Evolutionary conservation across 495 filamentous ascomycete species (phyloP).

Genomic region (Trichocladium uniseriatum): DNA sequence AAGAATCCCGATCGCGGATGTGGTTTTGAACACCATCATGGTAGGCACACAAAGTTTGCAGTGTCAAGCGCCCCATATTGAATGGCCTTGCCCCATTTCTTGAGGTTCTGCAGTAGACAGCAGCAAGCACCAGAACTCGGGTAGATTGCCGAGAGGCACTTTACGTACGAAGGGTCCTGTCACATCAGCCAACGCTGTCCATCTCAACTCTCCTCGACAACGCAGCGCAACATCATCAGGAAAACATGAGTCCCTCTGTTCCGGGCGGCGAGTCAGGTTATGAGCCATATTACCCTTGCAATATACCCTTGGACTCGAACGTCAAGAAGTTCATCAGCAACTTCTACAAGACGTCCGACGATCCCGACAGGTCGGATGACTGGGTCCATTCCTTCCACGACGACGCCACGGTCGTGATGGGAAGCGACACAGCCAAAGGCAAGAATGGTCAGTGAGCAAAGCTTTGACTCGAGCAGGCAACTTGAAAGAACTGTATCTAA

Average conservation of each 20-base stretch:
- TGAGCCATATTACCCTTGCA: conserved; percentile 24
- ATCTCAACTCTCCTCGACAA: too few species aligned
- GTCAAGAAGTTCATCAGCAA: conserved; percentile 25
- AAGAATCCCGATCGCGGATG: too few species aligned
- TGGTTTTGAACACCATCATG: too few species aligned
- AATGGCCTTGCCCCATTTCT: too few species aligned
- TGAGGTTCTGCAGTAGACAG: too few species aligned
- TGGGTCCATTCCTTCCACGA: conserved; percentile 32
- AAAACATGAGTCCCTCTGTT: background rate
- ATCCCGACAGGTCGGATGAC: conserved; percentile 25
- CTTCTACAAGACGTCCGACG: conserved; percentile 34
- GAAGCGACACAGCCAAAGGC: conserved; percentile 21
- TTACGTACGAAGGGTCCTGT: background rate
- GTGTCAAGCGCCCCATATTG: too few species aligned
- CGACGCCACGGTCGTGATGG: conserved; percentile 28
- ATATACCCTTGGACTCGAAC: conserved; percentile 10
- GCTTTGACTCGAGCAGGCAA: background rate
- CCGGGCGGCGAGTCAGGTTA: conserved; percentile 14
- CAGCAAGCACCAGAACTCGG: too few species aligned
- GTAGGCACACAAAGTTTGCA: too few species aligned
- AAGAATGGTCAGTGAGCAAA: conserved; percentile 19
- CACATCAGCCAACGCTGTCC: too few species aligned
- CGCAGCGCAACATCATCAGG: too few species aligned
- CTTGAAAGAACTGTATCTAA: background rate
- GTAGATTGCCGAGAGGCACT: too few species aligned